Evolutionary conservation across 192 early-diverging fungal species (phyloP).

Genomic region (Hyaloraphidium curvatum): DNA sequence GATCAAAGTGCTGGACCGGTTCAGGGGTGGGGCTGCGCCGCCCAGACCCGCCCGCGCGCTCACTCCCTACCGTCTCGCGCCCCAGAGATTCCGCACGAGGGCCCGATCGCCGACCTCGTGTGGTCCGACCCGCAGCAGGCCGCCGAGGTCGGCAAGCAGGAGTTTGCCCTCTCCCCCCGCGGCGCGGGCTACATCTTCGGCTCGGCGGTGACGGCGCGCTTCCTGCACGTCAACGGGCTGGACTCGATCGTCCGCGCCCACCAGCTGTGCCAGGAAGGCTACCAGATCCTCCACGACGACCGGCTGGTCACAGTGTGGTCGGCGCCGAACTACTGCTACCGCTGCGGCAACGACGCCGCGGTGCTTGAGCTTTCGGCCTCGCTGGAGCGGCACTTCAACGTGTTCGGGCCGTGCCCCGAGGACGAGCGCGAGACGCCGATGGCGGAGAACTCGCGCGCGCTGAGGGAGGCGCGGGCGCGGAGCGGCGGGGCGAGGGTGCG

Average conservation of each 20-base stretch:
- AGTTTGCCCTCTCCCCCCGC: constrained; percentile 62
- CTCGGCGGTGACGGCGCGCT: constrained; percentile 49
- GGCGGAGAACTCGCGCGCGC: too few species aligned
- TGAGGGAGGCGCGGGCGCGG: too few species aligned
- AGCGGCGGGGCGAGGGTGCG: too few species aligned
- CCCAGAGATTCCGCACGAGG: constrained; percentile 81
- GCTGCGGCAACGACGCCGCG: constrained; percentile 68
- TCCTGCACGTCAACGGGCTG: constrained; percentile 57
- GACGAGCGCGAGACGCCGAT: constrained; percentile 34
- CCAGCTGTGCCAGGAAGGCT: constrained; percentile 76
- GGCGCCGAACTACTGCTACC: constrained; percentile 67
- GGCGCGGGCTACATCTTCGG: constrained; percentile 83
- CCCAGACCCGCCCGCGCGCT: too few species aligned
- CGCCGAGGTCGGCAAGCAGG: constrained; percentile 39
- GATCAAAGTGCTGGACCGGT: constrained; percentile 66
- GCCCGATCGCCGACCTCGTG: constrained; percentile 84
- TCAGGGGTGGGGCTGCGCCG: constrained; percentile 54
- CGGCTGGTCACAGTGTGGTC: constrained; percentile 76
- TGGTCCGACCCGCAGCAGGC: constrained; percentile 54
- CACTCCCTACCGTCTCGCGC: too few species aligned
- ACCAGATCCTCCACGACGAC: constrained; percentile 66
- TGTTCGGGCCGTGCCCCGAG: constrained; percentile 72
- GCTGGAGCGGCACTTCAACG: constrained; percentile 66
- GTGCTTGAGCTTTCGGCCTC: constrained; percentile 56
- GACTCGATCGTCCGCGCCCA: constrained; percentile 69